Conservation (phyloP, 2,329 filamentous ascomycete genomes). For the Cladosporium sphaerospermum region DNA sequence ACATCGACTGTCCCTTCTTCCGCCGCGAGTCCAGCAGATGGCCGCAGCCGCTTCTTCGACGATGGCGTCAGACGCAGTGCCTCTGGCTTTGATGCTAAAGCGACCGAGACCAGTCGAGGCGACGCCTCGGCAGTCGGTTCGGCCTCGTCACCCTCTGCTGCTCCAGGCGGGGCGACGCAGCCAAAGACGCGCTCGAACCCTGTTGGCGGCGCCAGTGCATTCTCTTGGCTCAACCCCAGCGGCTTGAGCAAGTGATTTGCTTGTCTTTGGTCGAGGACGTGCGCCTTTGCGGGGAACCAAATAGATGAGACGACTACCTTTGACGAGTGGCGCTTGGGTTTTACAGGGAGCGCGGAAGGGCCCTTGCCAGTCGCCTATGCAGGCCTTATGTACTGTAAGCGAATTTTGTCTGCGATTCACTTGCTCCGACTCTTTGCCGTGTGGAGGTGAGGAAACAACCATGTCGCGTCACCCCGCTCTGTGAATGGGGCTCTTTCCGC, state of each 20-base stretch:
- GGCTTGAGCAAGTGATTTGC: conserved; percentile 13
- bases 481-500: no score
- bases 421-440: no score
- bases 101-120: conserved; percentile 11
- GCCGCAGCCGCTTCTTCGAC: conserved; percentile 38
- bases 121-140: conserved; percentile 5
- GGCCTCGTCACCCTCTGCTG: conserved; percentile 2
- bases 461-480: no score
- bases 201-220: conserved; percentile 85
- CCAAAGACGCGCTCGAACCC: conserved; percentile 58
- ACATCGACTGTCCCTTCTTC: conserved; percentile 28
- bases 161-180: conserved; percentile 9
- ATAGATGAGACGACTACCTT: background rate
- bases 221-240: conserved; percentile 72
- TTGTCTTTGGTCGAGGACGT: background rate
- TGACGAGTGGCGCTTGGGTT: no score
- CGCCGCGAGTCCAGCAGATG: conserved; percentile 17
- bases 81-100: conserved; percentile 7
- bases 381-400: no score
- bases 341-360: no score
- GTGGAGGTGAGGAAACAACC: no score
- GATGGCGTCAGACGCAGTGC: conserved; percentile 36
- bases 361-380: no score
- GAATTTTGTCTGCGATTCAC: no score
- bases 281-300: background rate